Evolutionary conservation across 257 asterid species (phyloP), one percentile per base, ranked within the genome.

Genomic region (Solanum okadae): DNA sequence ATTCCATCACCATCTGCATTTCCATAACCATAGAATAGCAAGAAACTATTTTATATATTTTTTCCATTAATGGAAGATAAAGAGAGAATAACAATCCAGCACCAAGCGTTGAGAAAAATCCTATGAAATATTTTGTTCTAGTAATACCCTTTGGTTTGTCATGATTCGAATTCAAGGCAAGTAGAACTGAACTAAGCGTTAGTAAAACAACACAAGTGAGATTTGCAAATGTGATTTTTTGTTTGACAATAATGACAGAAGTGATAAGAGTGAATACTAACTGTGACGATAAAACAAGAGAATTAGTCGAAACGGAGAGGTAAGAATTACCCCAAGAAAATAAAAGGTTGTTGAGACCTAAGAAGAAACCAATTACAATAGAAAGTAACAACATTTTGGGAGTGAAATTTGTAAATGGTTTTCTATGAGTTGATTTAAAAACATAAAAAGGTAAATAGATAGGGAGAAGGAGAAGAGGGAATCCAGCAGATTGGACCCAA

Each of bases 1-100:
- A 2, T 33, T 94, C 95, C 93, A 95, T 94, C 33, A 96, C 85
- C 2, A 96, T 71, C 91, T 95, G 98, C 94, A 96, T 96, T 88
- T 96, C 98, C 86, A 95, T 89, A 79, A 95, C 98, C 98, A 94
- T 96, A 1, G 95, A 89, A 79, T 96, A 96, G 86, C 98, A 93
- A 40, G 87, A 52, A 2, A 95, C 93, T 5, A 18, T 71, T 38
- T 93, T 81, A 88, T 93, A 95, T 16, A 96, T 85, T 85, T 46
- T 86, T 89, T 96, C 95, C 98, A 95, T 94, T 18, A 96, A 79
- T 4, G 98, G 98, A 0, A 94, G 89, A 23, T 96, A 96, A 5
- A 94, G 40, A 3, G 98, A 92, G 89, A 96, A 96, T 18, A 94
- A 25, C 0, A 96, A 49, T 1, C 98, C 98, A 0, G 98, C 96